phyloP scores from a whole-genome alignment of 768 basidiomycete species.

The Rhodocollybia butyracea region DNA sequence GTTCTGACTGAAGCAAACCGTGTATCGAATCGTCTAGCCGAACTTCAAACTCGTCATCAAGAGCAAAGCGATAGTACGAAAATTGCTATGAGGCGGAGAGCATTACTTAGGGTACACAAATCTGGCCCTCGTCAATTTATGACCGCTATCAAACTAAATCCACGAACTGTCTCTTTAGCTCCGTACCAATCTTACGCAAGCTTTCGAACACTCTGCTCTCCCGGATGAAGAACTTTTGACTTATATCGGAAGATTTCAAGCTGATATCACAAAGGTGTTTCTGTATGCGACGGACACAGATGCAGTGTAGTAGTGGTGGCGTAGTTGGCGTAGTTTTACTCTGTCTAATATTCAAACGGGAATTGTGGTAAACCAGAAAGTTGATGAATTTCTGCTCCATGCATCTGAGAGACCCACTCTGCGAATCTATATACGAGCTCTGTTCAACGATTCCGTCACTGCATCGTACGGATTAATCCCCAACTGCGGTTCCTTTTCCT shows the following conservation, averaged over 20 bases:
- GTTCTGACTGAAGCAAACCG: slow-evolving; percentile 61
- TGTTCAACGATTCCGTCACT: neutral
- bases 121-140: neutral
- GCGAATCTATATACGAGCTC: neutral
- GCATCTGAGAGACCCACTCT: neutral
- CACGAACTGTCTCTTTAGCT: slow-evolving; percentile 40
- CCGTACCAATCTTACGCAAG: slow-evolving; percentile 71
- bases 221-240: slow-evolving; percentile 65
- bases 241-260: slow-evolving; percentile 69
- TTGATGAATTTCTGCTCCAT: too few species aligned
- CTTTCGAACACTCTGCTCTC: slow-evolving; percentile 66
- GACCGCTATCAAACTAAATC: neutral
- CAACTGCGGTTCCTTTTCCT: slow-evolving; percentile 1
- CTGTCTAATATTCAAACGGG: too few species aligned
- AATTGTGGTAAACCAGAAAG: too few species aligned
- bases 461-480: slow-evolving; percentile 8
- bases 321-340: too few species aligned
- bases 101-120: slow-evolving; percentile 56
- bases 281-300: slow-evolving; percentile 11
- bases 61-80: slow-evolving; percentile 61
- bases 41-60: slow-evolving; percentile 53
- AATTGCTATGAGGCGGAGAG: slow-evolving; percentile 60
- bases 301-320: neutral
- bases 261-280: slow-evolving; percentile 61
- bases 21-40: slow-evolving; percentile 57